Base-by-base conservation (phyloP, 257 asterid genomes). In the Lavandula angustifolia region DNA sequence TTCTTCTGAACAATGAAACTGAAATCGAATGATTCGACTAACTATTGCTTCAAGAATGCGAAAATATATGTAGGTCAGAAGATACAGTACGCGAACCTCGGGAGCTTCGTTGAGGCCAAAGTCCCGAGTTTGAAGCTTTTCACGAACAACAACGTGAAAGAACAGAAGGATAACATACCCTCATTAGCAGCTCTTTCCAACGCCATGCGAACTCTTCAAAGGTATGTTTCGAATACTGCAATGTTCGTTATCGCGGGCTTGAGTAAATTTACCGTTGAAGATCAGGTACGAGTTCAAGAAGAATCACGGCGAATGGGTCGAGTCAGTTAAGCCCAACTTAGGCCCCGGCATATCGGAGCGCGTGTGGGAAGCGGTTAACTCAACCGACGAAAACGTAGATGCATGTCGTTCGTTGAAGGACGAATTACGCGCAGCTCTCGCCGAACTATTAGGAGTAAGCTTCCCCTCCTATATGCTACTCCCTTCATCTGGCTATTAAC, bases 341-440 rank as follows among this genome's bases (percentile, higher is more conserved):
- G 92, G 96, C 44, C 95, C 98, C 8, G 95, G 92, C 43, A 76
- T 92, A 83, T 80, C 87, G 7, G 96, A 89, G 70, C 80, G 98
- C 42, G 85, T 85, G 29, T 64, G 81, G 80, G 89, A 87, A 7
- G 95, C 98, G 3, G 50, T 92, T 13, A 47, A 33, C 50, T 34
- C 95, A 32, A 89, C 84, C 46, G 80, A 82, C 58, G 95, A 85
- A 54, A 70, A 78, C 41, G 66, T 83, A 32, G 85, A 84, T 41
- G 31, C 40, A 34, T 85, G 89, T 64, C 75, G 18, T 56, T 60
- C 74, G 1, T 75, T 89, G 78, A 84, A 70, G 70, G 68, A 73
- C 50, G 98, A 92, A 72, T 72, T 92, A 27, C 76, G 70, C 56
- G 83, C 77, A 69, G 96, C 95, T 75, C 88, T 92, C 33, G 34